Percentiles rank a stretch among this genome's conserved stretches.
These are phyloP conservation scores for Ogataea philodendri DNA, from an alignment of 805 yeast species.

Conservation along the genomic window DNA sequence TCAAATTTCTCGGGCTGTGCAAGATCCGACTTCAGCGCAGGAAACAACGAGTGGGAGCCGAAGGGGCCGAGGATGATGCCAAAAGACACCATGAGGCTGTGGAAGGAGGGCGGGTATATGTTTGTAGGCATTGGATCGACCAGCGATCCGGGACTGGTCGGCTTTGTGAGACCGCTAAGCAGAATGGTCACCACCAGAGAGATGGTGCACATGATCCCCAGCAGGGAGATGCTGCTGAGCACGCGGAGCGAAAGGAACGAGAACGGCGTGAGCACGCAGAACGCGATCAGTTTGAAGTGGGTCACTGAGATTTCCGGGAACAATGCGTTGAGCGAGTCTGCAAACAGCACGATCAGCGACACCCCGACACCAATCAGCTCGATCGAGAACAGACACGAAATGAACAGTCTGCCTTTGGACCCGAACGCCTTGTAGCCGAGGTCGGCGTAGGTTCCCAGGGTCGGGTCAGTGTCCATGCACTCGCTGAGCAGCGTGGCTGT, in stretches of 20 bases:
- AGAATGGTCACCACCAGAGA: slow-evolving; percentile 46
- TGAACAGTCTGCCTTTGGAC: slow-evolving; percentile 64
- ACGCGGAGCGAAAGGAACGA: slow-evolving; percentile 60
- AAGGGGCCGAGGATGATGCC: slow-evolving; percentile 76
- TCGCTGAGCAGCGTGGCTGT: slow-evolving; percentile 72
- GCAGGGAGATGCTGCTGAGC: slow-evolving; percentile 50
- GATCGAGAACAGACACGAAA: slow-evolving; percentile 69
- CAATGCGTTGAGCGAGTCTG: slow-evolving; percentile 77
- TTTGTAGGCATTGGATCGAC: slow-evolving; percentile 43
- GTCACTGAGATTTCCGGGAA: slow-evolving; percentile 51
- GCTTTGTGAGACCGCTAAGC: slow-evolving; percentile 45
- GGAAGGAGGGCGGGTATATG: slow-evolving; percentile 39
- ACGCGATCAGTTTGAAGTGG: slow-evolving; percentile 65
- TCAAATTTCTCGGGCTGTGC: slow-evolving; percentile 62
- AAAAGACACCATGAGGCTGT: slow-evolving; percentile 47
- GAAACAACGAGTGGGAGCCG: slow-evolving; percentile 84
- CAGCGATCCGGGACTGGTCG: slow-evolving; percentile 53
- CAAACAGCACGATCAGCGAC: slow-evolving; percentile 74
- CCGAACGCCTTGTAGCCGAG: slow-evolving; percentile 87
- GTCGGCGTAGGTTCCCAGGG: slow-evolving; percentile 85
- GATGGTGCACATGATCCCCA: slow-evolving; percentile 57
- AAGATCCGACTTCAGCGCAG: slow-evolving; percentile 74
- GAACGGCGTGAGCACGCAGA: slow-evolving; percentile 73
- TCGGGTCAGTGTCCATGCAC: slow-evolving; percentile 76
- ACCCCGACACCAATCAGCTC: slow-evolving; percentile 83